A percentile compares a stretch with the other conserved stretches of the same genome.
Evolutionary conservation across 129 eudicot genomes (phyloP).

Genomic region (Flaveria ramosissima): DNA sequence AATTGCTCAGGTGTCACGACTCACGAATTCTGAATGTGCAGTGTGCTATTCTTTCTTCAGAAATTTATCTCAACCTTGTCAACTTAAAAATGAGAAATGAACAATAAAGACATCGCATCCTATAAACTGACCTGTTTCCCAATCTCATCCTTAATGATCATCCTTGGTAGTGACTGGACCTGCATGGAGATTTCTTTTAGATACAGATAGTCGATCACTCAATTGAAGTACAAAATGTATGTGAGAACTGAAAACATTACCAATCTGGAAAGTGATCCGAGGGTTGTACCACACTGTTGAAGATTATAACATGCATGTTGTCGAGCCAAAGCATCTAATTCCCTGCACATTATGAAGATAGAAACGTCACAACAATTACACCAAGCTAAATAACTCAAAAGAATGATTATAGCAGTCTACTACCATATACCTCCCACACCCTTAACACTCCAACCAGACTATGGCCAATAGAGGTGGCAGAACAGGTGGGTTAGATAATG

Average conservation of each 20-base stretch:
- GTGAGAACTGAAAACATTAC: slow-evolving; percentile 41
- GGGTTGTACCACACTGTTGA: slow-evolving; percentile 85
- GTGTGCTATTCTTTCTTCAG: not conserved
- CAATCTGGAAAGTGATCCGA: slow-evolving; percentile 99
- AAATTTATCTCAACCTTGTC: not conserved
- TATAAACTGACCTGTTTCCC: slow-evolving; percentile 84
- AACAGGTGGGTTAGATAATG: not conserved
- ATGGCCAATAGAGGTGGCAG: not conserved
- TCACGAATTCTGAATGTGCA: not conserved
- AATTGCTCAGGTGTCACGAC: slow-evolving; percentile 17
- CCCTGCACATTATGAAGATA: slow-evolving; percentile 53
- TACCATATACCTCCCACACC: not conserved
- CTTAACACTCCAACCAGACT: not conserved
- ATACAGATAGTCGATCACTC: not conserved
- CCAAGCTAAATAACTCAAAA: no score
- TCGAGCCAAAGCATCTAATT: slow-evolving; percentile 86
- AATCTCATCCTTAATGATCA: slow-evolving; percentile 93
- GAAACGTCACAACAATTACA: slow-evolving; percentile 4
- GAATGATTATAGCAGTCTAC: no score
- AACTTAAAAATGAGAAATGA: not conserved
- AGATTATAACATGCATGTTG: slow-evolving; percentile 94
- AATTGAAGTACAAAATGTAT: slow-evolving; percentile 7
- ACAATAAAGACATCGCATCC: not conserved
- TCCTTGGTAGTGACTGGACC: slow-evolving; percentile 99
- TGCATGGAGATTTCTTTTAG: slow-evolving; percentile 39